Evolutionary conservation across 345 rosid genomes (phyloP).

Genomic region (Heritiera littoralis): DNA sequence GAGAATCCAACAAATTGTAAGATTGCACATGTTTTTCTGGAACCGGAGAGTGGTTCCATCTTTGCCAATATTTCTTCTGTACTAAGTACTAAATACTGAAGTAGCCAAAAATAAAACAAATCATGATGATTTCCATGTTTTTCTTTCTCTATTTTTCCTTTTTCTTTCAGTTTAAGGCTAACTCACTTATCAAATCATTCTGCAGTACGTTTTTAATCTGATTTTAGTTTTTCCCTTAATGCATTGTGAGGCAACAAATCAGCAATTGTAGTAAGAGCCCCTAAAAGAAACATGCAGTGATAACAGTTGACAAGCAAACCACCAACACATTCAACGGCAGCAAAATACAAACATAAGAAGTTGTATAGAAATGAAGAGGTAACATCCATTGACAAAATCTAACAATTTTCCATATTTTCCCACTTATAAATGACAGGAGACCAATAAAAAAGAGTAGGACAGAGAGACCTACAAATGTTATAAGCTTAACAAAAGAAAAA

Average conservation of each 20-base stretch:
- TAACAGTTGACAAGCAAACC: not conserved
- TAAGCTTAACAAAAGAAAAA: not conserved
- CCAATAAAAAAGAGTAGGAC: not conserved
- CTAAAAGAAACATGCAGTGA: not conserved
- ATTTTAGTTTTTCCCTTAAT: not conserved
- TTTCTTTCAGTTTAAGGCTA: not conserved
- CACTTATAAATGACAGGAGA: not conserved
- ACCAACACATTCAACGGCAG: not conserved
- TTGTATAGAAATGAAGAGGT: not conserved
- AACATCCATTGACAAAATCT: not conserved
- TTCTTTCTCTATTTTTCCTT: not conserved
- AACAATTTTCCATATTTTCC: not conserved
- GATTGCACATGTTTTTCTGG: not conserved
- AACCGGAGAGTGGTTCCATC: not conserved
- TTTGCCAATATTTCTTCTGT: not conserved
- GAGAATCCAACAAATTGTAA: not conserved
- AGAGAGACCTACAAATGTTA: conserved; percentile 9
- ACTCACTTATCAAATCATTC: conserved; percentile 6
- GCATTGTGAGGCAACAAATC: not conserved
- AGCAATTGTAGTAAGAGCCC: not conserved
- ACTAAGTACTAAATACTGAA: not conserved
- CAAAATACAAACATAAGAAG: not conserved
- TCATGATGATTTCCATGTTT: not conserved
- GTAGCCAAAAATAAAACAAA: not conserved
- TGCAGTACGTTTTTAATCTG: not conserved